Evolutionary conservation across 805 yeast species (phyloP).

Genomic region (Kazachstania bromeliacearum): DNA sequence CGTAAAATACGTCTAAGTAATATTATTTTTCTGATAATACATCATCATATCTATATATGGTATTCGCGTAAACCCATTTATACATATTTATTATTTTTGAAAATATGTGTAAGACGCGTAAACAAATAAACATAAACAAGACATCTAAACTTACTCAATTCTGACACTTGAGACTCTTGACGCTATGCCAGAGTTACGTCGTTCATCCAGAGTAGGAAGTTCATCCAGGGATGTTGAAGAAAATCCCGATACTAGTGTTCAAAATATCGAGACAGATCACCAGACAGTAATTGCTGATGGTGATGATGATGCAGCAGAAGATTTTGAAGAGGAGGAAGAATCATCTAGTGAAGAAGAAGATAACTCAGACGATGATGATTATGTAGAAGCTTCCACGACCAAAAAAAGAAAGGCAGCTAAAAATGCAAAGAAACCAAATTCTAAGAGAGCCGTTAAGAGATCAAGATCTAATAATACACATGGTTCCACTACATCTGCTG

Average conservation of each 20-base stretch:
- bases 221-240: slow-evolving; percentile 9
- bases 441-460: slow-evolving; percentile 1
- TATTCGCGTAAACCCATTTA: not conserved
- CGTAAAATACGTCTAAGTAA: not conserved
- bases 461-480: slow-evolving; percentile 3
- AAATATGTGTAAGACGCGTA: not conserved
- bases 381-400: slow-evolving; percentile 12
- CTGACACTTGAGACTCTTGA: no score
- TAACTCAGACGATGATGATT: slow-evolving; percentile 22
- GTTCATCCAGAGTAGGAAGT: slow-evolving; percentile 25
- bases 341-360: slow-evolving; percentile 8
- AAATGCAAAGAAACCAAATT: not conserved
- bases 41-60: no score
- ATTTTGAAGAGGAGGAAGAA: not conserved
- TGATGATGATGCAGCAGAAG: slow-evolving; percentile 14
- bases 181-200: slow-evolving; percentile 31
- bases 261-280: slow-evolving; percentile 2
- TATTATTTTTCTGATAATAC: no score
- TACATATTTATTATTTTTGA: not conserved
- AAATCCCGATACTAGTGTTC: slow-evolving; percentile 7
- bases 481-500: slow-evolving; percentile 3
- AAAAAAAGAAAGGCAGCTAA: slow-evolving; percentile 8
- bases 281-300: slow-evolving; percentile 2
- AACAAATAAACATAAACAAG: not conserved
- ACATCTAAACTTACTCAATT: no score